phyloP scores from a whole-genome alignment of 768 basidiomycete genomes.

The Leucosporidium scottii region DNA sequence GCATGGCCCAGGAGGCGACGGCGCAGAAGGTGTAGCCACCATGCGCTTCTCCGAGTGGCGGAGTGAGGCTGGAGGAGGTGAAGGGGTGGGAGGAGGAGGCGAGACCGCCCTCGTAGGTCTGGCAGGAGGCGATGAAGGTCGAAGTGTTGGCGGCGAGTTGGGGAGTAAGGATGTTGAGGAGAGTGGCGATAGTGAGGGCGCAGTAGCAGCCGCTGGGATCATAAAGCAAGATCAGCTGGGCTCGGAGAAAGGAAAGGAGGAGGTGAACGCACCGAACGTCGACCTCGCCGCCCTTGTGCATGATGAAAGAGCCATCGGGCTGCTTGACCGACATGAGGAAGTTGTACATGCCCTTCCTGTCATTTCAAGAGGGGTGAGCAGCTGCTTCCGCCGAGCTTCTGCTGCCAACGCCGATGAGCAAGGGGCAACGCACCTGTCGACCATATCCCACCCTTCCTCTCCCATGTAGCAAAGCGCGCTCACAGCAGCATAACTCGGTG shows the following conservation, averaged over 20 bases:
- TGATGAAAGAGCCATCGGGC: conserved; percentile 85
- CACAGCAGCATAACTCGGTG: conserved; percentile 83
- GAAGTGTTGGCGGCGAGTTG: conserved; percentile 71
- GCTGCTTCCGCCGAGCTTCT: not conserved
- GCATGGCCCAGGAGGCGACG: conserved; percentile 71
- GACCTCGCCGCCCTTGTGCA: conserved; percentile 78
- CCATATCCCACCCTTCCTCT: conserved; percentile 71
- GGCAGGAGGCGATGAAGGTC: conserved; percentile 74
- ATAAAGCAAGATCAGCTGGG: not conserved
- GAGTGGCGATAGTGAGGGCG: conserved; percentile 69
- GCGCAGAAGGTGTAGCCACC: conserved; percentile 97
- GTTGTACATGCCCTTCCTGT: conserved; percentile 56
- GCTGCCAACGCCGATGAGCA: not conserved
- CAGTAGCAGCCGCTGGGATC: conserved; percentile 79
- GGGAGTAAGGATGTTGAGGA: conserved; percentile 81
- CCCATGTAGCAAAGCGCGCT: conserved; percentile 78
- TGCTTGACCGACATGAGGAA: conserved; percentile 91
- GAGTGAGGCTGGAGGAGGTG: conserved; percentile 48
- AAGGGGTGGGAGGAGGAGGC: conserved; percentile 69
- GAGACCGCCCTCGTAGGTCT: conserved; percentile 97
- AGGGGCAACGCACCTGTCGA: conserved; percentile 57
- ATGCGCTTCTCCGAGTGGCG: conserved; percentile 88
- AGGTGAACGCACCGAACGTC: conserved; percentile 67
- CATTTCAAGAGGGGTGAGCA: not conserved
- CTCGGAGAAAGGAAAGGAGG: not conserved